Conservation (phyloP, 495 filamentous ascomycete species). For the Xylaria curta region DNA sequence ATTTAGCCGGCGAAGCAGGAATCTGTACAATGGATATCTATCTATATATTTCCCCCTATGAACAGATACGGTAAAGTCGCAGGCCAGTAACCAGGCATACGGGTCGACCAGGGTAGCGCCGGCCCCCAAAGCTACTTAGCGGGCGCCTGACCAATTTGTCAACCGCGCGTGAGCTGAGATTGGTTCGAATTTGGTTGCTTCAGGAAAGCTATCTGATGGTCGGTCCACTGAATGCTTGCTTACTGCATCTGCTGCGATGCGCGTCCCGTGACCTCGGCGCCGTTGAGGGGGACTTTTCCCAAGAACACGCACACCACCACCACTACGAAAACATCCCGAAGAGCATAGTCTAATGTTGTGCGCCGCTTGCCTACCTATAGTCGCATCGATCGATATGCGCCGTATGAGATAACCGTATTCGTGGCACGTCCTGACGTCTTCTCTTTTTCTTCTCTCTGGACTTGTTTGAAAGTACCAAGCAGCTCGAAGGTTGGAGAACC, state of each 20-base stretch:
- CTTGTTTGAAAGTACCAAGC: neutral
- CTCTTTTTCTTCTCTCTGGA: neutral
- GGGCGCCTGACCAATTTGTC: slow-evolving; percentile 27
- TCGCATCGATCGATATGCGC: neutral
- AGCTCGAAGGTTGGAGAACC: neutral
- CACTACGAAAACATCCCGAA: neutral
- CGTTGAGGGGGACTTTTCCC: slow-evolving; percentile 4
- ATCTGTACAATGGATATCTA: neutral
- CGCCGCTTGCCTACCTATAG: neutral
- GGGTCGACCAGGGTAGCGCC: slow-evolving; percentile 25
- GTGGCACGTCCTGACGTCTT: neutral
- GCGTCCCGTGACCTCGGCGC: slow-evolving; percentile 27
- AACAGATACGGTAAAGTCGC: neutral
- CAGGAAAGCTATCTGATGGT: neutral
- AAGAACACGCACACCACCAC: neutral
- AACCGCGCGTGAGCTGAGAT: slow-evolving; percentile 10
- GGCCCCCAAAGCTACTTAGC: slow-evolving; percentile 18
- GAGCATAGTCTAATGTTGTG: neutral
- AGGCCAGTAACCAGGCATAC: slow-evolving; percentile 22
- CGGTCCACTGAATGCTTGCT: slow-evolving; percentile 6
- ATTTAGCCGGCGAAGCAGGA: neutral
- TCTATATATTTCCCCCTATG: neutral
- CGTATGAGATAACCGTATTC: neutral
- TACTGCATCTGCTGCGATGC: slow-evolving; percentile 25
- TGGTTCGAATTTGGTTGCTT: slow-evolving; percentile 12